Base-by-base conservation (phyloP, 257 asterid genomes). In the Dorcoceras hygrometricum region DNA sequence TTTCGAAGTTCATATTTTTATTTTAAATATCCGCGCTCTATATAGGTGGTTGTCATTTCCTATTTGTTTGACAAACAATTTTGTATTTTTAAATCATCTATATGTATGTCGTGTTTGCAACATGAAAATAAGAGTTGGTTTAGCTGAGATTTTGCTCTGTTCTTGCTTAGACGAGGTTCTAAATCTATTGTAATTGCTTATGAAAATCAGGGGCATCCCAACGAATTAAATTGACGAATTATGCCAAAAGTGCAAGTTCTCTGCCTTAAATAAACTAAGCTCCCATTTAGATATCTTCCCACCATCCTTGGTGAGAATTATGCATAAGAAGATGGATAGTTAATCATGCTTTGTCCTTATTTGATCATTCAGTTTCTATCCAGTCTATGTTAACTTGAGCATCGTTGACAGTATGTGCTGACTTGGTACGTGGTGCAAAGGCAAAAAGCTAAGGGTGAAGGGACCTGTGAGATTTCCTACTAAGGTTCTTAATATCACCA, bases 391-490 rank as follows among this genome's bases (percentile, higher is more conserved):
- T 23, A 34, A 29, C 7, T n/a, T 60, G 29, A 46, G 43, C 14
- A 5, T 29, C 8, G 11, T 48, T 18, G 34, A 53, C 51, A 70
- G 69, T 70, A 23, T 70, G 74, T 55, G 55, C 62, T 31, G 74
- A 70, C 53, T 62, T 70, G 63, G 46, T 70, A 19, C 67, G 67
- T 6, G 67, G 67, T 23, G 66, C 73, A 10, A 69, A 48, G 67
- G 67, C 73, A 69, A 69, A 28, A 43, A 23, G 20, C 66, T 68
- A 19, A 68, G 55, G 67, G 67, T 69, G 8, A 69, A 69, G 67
- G 73, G 73, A 48, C 73, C 73, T 0, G 73, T 69, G 24, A 69
- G 73, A 59, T 59, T 69, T 50, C 74, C 74, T 25, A 70, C 74
- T 54, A 70, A 70, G 53, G 68, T 70, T 61, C 74, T 70, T 60